Evolutionary conservation across 2,329 filamentous ascomycete genomes (phyloP), one percentile per base, ranked within the genome.

Genomic region (Hysterium pulicare): DNA sequence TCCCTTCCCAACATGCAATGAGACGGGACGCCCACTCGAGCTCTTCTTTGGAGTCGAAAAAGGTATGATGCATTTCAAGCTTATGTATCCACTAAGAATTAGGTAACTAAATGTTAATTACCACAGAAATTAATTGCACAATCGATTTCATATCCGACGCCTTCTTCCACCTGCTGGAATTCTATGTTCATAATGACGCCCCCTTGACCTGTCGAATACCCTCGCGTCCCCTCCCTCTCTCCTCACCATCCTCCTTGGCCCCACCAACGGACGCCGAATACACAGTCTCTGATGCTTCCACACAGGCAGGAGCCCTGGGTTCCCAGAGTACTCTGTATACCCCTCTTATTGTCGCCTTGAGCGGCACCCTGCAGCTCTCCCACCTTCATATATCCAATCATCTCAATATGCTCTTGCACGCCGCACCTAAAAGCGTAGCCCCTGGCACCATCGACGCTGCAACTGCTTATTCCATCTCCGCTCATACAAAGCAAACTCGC

Each of bases 151-250:
- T 91, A 57, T 77, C 79, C 57, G 87, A 91, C 64, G 79, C 85
- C 31, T 85, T 90, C 75, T 93, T 89, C 75, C 87, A 93, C 70
- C 79, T 91, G 39, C 84, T 91, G 72, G 87, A 97, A 72, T 97
- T 96, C 77, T 97, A 97, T 77, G 84, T 97, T 66, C 93, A 97
- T 76, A 90, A 86, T 72, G 93, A 98, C 70, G 90, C 90, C 15
- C 93, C 93, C 8, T 77, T 97, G 38, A 83, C 89, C 41, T 98
- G 93, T 69, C 90, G 93, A 40, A 81, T 97, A 11, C 89, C 91
- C 21, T 81, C 88, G 0, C 83, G 85, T 6, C 91, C 91, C 0
- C 69, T 81, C 2, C 61, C 69, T 2, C 61, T 68, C 8, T 58
- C 60, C 16, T 65, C 68, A n/a, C 38, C 41, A 24, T 26, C 21